Evolutionary conservation across 345 rosid species (phyloP).

Genomic region (Gossypium thurberi): DNA sequence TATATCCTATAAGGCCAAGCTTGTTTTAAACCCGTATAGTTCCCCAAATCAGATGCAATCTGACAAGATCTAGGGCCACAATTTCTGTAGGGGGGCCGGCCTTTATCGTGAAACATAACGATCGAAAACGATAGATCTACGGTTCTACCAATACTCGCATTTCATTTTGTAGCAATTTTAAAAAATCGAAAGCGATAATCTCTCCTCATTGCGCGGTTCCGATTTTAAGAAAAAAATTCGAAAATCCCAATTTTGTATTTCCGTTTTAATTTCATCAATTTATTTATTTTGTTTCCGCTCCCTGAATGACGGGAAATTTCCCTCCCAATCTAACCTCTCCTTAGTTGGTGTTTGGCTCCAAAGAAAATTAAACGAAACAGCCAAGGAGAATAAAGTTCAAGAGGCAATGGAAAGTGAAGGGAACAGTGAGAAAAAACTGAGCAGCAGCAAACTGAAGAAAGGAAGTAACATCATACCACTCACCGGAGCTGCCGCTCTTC

Average conservation of each 20-base stretch:
- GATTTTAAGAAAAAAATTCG: background rate
- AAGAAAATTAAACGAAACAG: background rate
- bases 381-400: conserved; percentile 5
- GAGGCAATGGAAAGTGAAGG: conserved; percentile 36
- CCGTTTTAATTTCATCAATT: background rate
- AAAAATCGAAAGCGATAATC: conserved; percentile 10
- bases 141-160: background rate
- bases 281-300: background rate
- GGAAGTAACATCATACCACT: conserved; percentile 42
- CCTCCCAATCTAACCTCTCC: conserved; percentile 32
- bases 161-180: background rate
- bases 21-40: background rate
- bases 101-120: no score
- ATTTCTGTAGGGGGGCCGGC: background rate
- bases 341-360: conserved; percentile 23
- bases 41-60: background rate
- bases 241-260: background rate
- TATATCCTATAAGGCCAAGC: background rate
- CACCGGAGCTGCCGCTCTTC: conserved; percentile 71
- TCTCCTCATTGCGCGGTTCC: conserved; percentile 3
- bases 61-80: background rate
- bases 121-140: no score
- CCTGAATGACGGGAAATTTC: conserved; percentile 10
- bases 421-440: conserved; percentile 25
- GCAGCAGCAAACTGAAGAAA: conserved; percentile 29